Base-by-base conservation (phyloP, 768 basidiomycete genomes). In the Leccinellum albellum region DNA sequence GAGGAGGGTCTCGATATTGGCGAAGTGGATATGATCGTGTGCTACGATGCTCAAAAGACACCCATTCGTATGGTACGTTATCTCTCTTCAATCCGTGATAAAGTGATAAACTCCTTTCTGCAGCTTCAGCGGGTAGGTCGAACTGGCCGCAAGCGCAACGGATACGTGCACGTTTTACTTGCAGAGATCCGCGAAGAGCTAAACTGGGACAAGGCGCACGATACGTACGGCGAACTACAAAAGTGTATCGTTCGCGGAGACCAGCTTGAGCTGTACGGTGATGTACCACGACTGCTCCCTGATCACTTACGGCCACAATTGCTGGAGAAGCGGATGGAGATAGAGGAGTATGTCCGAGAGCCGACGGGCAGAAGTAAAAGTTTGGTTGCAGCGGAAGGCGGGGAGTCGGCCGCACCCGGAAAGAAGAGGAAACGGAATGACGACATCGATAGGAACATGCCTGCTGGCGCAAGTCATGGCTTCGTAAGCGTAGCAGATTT, bases 1-100 rank as follows among this genome's bases (percentile, higher is more conserved):
- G 97, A 99, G 74, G 97, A 99, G 72, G 97, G 97, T 56, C 79
- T 99, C 17, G 97, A 99, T 70, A 99, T 99, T 54, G 97, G 97
- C 31, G 95, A 97, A 70, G 88, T 99, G 15, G 97, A 99, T 69
- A 78, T 94, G 67, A 96, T 98, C 55, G 77, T 98, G 49, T 98
- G 95, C 66, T 99, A 98, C 70, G 97, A 99, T 63, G 87, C 94
- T 24, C 92, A 95, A 65, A 97, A 96, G 76, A 92, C 92, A 1
- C 89, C 95, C 1, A 94, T 98, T 60, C 91, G 95, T 56, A 94
- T 97, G 89, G 96, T 96, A 70, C 51, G 85, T 61, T 23, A 46
- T 37, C 33, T 31, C 56, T 46, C 32, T 28, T 32, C 8, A 17
- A 1, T 23, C n/a, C 10, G 26, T 33, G 45, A 35, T 17, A 33